phyloP scores from a whole-genome alignment of 2,329 filamentous ascomycete genomes.

The Sporothrix schenckii region DNA sequence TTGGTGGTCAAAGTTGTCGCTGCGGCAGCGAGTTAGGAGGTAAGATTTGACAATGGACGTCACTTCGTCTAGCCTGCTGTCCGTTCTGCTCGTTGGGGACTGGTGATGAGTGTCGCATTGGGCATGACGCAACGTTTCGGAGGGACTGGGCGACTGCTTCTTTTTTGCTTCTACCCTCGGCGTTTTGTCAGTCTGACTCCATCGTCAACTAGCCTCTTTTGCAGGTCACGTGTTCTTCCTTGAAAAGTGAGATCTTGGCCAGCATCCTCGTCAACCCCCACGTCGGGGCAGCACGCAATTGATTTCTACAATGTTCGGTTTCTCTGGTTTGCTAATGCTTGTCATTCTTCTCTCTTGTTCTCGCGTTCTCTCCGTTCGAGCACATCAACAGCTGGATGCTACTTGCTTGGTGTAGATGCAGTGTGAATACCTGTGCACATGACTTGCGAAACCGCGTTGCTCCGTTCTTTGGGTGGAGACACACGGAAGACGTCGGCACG shows the following conservation, averaged over 20 bases:
- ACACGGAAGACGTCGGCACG: slow-evolving; percentile 11
- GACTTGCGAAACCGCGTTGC: neutral
- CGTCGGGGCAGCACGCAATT: slow-evolving; percentile 16
- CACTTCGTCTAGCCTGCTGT: neutral
- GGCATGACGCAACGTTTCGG: slow-evolving; percentile 1
- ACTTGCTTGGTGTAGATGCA: slow-evolving; percentile 1
- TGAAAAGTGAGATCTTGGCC: neutral
- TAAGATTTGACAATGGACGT: neutral
- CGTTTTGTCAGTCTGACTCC: neutral
- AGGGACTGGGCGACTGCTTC: neutral
- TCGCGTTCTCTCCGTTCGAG: neutral
- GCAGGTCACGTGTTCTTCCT: neutral
- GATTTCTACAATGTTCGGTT: neutral
- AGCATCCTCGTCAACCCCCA: neutral
- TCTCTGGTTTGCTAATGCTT: neutral
- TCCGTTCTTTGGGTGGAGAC: slow-evolving; percentile 16
- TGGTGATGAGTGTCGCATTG: neutral
- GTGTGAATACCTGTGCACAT: slow-evolving; percentile 18
- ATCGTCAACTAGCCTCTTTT: slow-evolving; percentile 10
- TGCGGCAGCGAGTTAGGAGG: neutral
- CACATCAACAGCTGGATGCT: neutral
- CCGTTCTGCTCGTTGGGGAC: neutral
- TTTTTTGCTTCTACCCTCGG: neutral
- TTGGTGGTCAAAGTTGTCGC: neutral
- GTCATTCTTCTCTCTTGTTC: neutral